A percentile compares a stretch with the other conserved stretches of the same genome.
phyloP scores from a whole-genome alignment of 23 red algal genomes.

The Gracilaria domingensis region DNA sequence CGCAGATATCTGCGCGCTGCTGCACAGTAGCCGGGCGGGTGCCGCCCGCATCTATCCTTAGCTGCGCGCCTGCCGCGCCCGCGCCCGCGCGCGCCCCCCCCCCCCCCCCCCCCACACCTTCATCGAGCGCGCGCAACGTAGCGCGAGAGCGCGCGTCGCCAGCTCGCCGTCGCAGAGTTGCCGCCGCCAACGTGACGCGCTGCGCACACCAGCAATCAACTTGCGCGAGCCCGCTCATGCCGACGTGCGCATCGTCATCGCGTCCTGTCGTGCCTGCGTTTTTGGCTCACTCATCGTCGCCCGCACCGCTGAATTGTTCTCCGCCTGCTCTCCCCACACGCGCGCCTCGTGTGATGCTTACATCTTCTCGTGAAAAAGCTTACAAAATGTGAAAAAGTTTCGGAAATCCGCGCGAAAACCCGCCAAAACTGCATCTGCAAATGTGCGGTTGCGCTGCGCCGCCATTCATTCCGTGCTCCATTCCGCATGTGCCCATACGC shows the following conservation, averaged over 20 bases:
- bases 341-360: background rate
- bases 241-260: no score
- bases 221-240: background rate
- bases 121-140: background rate
- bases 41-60: no score
- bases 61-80: no score
- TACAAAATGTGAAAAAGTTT: background rate
- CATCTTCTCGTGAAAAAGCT: background rate
- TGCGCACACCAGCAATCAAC: no score
- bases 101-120: no score
- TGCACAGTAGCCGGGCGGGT: no score
- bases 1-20: no score
- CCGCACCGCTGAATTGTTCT: constrained; percentile 12
- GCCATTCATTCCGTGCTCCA: background rate
- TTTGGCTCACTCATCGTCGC: background rate
- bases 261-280: background rate
- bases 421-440: background rate
- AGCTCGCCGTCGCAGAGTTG: no score
- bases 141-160: no score
- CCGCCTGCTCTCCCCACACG: background rate
- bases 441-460: background rate
- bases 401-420: background rate
- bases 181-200: no score
- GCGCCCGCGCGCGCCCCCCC: no score
- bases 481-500: background rate